A percentile compares a stretch with the other conserved stretches of the same genome.
Evolutionary conservation across 1,284 basidiomycete species (phyloP).

Genomic region (Pholiota adiposa): DNA sequence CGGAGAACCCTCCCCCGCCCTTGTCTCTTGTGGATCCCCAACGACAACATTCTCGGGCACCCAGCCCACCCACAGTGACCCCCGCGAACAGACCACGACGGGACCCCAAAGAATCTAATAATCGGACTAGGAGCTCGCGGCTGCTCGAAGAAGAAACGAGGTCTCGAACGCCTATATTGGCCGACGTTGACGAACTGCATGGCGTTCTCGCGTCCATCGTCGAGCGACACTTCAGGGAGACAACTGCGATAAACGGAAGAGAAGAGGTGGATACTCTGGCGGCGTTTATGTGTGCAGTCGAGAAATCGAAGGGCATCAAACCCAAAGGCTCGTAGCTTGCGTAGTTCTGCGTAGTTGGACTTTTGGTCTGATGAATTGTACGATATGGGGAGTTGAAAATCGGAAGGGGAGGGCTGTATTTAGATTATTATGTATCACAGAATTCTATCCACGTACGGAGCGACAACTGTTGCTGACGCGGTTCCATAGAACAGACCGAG

Average conservation of each 20-base stretch:
- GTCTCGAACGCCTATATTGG: constrained; percentile 62
- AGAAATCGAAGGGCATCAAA: constrained; percentile 57
- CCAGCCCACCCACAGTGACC: constrained; percentile 51
- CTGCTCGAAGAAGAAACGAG: constrained; percentile 68
- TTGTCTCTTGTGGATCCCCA: constrained; percentile 54
- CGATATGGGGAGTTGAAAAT: neutral
- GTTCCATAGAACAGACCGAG: neutral
- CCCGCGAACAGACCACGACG: constrained; percentile 72
- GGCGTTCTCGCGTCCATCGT: constrained; percentile 66
- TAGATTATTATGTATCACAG: neutral
- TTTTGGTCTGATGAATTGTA: neutral
- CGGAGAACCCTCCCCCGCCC: constrained; percentile 71
- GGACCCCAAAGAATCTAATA: constrained; percentile 55
- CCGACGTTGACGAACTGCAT: constrained; percentile 70
- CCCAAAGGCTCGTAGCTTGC: constrained; percentile 23
- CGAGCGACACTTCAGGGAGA: constrained; percentile 69
- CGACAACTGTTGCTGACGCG: neutral
- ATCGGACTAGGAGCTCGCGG: constrained; percentile 66
- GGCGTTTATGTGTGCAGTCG: constrained; percentile 74
- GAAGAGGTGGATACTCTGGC: constrained; percentile 80
- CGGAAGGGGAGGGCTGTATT: neutral
- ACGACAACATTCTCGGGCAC: constrained; percentile 48
- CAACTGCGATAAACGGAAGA: constrained; percentile 55
- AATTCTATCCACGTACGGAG: neutral
- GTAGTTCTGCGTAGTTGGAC: neutral